Base-by-base conservation (phyloP, 192 early-diverging fungal genomes). In the Backusella morwellensis region DNA sequence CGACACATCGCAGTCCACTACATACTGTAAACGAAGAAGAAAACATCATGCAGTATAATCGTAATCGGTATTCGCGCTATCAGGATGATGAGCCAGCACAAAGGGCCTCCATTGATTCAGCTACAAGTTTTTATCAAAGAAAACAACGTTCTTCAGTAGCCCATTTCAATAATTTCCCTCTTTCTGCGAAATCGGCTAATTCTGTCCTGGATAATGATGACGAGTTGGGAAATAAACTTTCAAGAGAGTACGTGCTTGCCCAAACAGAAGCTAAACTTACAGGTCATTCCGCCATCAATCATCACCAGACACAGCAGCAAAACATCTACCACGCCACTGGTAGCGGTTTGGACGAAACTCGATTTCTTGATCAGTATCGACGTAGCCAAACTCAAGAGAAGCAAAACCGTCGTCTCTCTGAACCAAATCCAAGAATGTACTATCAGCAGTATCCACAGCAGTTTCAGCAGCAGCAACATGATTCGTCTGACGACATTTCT, bases 291-390 rank as follows among this genome's bases (percentile, higher is more conserved):
- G n/a, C 68, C n/a, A n/a, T n/a, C 6, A 50, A 50, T 50, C 47
- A 50, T 50, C 47, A 41, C 21, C 35, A 35, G 38, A 26, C 35
- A 40, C 73, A 59, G 35, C 50, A 73, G 35, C 38, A 67, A 47
- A n/a, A 76, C n/a, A 50, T 73, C 12, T 23, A 76, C 34, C 29
- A 35, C 21, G 68, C 50, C 29, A 70, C 78, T 47, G 81, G 71
- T 19, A 69, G 75, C 54, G 78, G 73, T 8, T 66, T 80, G 50
- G 78, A 79, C 32, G 82, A 83, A 71, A 75, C 82, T 7, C 80
- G 80, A 72, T 56, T 83, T 6, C 77, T 35, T 35, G 82, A 79
- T 19, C 35, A 26, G 15, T 63, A 75, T 21, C 52, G 36, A 40
- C 42, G 56, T 3, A 36, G 6, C 0, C 56, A 71, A 47, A 14